Evolutionary conservation across 2,329 filamentous ascomycete genomes (phyloP).

Genomic region (Aspergillus niger): DNA sequence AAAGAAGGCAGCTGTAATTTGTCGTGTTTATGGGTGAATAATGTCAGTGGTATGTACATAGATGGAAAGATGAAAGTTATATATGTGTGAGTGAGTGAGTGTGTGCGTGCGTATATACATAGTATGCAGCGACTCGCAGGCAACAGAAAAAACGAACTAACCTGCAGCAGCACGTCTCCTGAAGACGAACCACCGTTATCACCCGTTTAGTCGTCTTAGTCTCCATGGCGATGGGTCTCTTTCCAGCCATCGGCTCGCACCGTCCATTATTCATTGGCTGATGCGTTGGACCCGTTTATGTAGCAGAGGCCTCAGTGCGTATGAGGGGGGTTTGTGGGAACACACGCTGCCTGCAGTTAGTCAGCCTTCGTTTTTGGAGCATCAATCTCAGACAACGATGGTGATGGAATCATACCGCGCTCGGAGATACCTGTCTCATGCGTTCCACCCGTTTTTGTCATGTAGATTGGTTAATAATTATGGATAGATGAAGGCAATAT

Average conservation of each 20-base stretch:
- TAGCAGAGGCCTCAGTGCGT: slow-evolving; percentile 1
- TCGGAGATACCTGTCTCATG: slow-evolving; percentile 8
- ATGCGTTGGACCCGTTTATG: slow-evolving; percentile 11
- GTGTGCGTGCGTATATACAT: not conserved
- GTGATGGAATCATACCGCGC: not conserved
- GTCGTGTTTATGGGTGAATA: not conserved
- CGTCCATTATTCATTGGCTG: slow-evolving; percentile 17
- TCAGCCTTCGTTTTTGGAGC: slow-evolving; percentile 1
- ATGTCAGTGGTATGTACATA: too few relatives aligned
- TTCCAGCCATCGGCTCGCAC: slow-evolving; percentile 19
- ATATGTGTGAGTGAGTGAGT: not conserved
- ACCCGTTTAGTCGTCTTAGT: not conserved
- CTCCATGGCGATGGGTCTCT: slow-evolving; percentile 15
- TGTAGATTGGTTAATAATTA: not conserved
- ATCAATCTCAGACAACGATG: slow-evolving; percentile 11
- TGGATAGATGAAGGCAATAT: not conserved
- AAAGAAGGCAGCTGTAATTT: not conserved
- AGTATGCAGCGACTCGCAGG: not conserved
- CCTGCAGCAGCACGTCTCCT: slow-evolving; percentile 1
- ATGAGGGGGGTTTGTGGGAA: not conserved
- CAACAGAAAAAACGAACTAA: not conserved
- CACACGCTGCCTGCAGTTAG: not conserved
- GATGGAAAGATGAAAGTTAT: not conserved
- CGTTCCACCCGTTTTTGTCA: slow-evolving; percentile 2
- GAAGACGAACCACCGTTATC: slow-evolving; percentile 11